Base-by-base conservation (phyloP, 495 filamentous ascomycete species). In the Apodospora peruviana region DNA sequence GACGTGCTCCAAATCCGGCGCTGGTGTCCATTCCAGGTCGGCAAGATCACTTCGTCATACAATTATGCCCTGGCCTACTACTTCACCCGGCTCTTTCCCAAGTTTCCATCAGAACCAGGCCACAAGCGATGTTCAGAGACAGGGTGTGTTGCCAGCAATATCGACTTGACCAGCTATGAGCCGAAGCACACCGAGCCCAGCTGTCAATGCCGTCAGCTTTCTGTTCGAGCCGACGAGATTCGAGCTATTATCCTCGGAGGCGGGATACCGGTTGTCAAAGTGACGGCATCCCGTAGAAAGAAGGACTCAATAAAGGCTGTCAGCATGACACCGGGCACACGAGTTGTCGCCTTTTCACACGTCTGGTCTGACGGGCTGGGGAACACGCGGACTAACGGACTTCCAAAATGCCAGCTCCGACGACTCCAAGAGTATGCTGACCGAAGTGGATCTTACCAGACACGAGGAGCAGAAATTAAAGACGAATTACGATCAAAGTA, bases 31-130 rank as follows among this genome's bases (percentile, higher is more conserved):
- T 58, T 52, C 20, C 53, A 47, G 17, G 37, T 51, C 2, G 47
- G 55, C 14, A 58, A 52, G 43, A 42, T 52, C 12, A 52, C 52
- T 22, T 47, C 49, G 0, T 35, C 45, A 9, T 45, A 45, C 40
- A 55, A 60, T 38, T 60, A 60, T 35, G 58, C 48, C 2, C 19
- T 54, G 12, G 48, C 45, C 1, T 58, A 60, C 21, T 60, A 60
- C 27, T 52, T 49, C 41, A 60, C 50, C 7, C 50, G 58, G 7
- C 51, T 60, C 25, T 48, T 54, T 20, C 29, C 48, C 14, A 27
- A 36, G 14, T 60, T 36, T 42, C 48, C 41, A 2, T 21, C 48
- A 4, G 35, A 29, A 7, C 32, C 48, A 10, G 39, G 22, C 42
- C 58, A 60, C 40, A 41, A 27, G 1, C 18, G 14, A 11, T 60